Percentiles rank a stretch among this genome's conserved stretches.
Evolutionary conservation across 2,329 filamentous ascomycete genomes (phyloP).

Genomic region (Monosporascus ibericus): DNA sequence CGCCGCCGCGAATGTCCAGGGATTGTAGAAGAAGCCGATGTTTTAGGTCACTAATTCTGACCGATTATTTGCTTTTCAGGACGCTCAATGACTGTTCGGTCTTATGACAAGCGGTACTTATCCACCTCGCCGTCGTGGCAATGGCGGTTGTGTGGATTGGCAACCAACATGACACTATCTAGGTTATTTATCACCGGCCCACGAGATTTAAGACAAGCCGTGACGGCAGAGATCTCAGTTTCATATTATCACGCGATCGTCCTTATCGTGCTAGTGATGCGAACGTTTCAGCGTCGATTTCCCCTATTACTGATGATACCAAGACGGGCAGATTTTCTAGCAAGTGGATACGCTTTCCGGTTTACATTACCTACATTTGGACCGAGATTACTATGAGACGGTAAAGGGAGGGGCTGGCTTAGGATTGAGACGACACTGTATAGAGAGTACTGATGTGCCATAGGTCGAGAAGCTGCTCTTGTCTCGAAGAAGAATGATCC

Average conservation of each 20-base stretch:
- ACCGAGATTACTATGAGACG: too few species aligned
- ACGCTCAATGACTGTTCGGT: constrained; percentile 19
- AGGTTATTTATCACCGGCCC: neutral
- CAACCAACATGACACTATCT: neutral
- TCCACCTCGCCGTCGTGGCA: neutral
- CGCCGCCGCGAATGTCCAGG: neutral
- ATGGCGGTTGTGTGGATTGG: neutral
- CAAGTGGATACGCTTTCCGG: too few species aligned
- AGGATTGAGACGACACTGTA: too few species aligned
- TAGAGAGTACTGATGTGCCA: too few species aligned
- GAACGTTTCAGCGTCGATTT: constrained; percentile 1
- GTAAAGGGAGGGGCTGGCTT: too few species aligned
- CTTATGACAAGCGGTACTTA: constrained; percentile 11
- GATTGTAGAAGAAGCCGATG: constrained; percentile 5
- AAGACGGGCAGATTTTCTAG: too few species aligned
- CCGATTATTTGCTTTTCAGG: constrained; percentile 14
- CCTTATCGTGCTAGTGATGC: constrained; percentile 21
- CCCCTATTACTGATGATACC: too few species aligned
- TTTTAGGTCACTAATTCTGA: constrained; percentile 12
- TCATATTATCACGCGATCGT: constrained; percentile 4
- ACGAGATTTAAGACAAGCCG: too few species aligned
- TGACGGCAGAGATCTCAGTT: neutral
- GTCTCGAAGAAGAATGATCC: too few species aligned
- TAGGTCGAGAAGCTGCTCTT: too few species aligned
- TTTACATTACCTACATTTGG: too few species aligned